Conservation (phyloP, 345 rosid genomes). For the Arabidopsis suecica region DNA sequence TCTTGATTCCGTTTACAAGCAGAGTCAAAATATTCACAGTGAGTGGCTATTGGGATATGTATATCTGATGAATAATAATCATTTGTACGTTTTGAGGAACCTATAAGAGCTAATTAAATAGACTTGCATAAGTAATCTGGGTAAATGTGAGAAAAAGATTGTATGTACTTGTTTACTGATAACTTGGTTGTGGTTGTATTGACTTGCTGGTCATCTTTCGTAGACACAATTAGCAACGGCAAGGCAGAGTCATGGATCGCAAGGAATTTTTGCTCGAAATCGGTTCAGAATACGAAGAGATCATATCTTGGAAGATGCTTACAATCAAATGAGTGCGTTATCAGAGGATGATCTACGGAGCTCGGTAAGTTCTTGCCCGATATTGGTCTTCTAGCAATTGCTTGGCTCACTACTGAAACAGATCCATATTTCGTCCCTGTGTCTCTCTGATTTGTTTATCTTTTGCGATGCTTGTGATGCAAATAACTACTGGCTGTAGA, state of each 20-base stretch:
- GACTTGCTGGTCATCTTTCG: conserved; percentile 36
- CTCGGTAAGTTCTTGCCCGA: conserved; percentile 56
- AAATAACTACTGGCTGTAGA: conserved; percentile 55
- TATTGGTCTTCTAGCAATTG: conserved; percentile 11
- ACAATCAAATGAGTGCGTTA: conserved; percentile 90
- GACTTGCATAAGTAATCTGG: conserved; percentile 14
- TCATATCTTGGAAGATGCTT: conserved; percentile 97
- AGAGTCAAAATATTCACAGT: conserved; percentile 95
- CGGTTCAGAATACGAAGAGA: conserved; percentile 94
- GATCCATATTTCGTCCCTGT: conserved; percentile 16
- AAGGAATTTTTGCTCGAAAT: conserved; percentile 76
- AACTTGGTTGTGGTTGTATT: conserved; percentile 27
- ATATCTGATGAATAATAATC: conserved; percentile 21
- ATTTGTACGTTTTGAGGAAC: conserved; percentile 23
- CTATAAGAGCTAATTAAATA: conserved; percentile 21
- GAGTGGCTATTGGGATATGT: conserved; percentile 50
- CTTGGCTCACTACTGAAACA: conserved; percentile 24
- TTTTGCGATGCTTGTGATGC: conserved; percentile 35
- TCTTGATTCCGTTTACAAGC: conserved; percentile 93
- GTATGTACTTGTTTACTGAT: conserved; percentile 33
- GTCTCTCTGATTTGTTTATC: conserved; percentile 30
- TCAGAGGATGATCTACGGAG: conserved; percentile 97
- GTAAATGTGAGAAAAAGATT: conserved; percentile 17
- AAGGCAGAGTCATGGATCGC: conserved; percentile 77
- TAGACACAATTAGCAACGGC: conserved; percentile 79